Evolutionary conservation across 2,329 filamentous ascomycete genomes (phyloP).

Genomic region (Alternaria incomplexa): DNA sequence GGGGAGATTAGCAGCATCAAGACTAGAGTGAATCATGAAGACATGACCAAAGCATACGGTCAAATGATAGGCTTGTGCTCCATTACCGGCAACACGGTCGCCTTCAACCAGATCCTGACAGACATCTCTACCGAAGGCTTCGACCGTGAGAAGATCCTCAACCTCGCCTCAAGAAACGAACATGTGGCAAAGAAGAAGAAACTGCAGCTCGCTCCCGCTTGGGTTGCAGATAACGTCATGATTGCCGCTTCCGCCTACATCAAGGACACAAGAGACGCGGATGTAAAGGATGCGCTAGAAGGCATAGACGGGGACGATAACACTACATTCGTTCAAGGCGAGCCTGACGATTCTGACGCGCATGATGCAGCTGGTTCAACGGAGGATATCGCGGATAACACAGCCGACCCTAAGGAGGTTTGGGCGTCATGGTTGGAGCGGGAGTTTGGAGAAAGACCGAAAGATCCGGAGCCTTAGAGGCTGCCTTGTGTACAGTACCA

Average conservation of each 20-base stretch:
- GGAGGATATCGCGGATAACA: not conserved
- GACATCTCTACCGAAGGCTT: constrained; percentile 33
- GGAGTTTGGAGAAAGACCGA: constrained; percentile 33
- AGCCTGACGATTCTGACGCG: not conserved
- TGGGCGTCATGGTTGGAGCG: constrained; percentile 39
- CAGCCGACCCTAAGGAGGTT: constrained; percentile 14
- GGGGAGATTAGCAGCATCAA: constrained; percentile 48
- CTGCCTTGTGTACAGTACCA: not conserved
- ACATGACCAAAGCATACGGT: constrained; percentile 39
- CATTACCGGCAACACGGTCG: constrained; percentile 36
- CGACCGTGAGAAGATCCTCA: constrained; percentile 34
- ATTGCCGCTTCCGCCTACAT: constrained; percentile 39
- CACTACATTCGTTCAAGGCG: constrained; percentile 4
- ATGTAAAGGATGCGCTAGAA: not conserved
- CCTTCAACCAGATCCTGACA: constrained; percentile 40
- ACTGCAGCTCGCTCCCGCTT: constrained; percentile 29
- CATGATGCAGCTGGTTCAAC: not conserved
- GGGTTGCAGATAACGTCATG: constrained; percentile 42
- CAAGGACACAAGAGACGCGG: constrained; percentile 14
- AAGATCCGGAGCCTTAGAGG: constrained; percentile 24
- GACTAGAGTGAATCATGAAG: constrained; percentile 18
- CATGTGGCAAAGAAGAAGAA: constrained; percentile 20
- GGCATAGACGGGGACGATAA: constrained; percentile 9
- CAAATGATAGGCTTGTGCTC: constrained; percentile 44
- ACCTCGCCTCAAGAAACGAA: constrained; percentile 21